Conservation (phyloP, 805 yeast species). For the Yarrowia phangngaensis region DNA sequence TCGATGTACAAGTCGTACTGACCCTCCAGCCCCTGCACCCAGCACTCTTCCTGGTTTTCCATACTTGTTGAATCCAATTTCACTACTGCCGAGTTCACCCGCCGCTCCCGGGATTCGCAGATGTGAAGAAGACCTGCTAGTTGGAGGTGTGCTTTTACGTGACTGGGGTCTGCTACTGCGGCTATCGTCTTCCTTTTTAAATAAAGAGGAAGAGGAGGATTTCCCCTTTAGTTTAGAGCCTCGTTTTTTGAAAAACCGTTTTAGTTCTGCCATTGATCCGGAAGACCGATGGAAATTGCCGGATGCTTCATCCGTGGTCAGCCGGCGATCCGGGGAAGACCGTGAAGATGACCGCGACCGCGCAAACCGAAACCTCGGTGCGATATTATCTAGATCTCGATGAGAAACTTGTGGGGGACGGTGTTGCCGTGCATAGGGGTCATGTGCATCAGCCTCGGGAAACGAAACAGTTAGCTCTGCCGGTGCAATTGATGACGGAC, state of each 20-base stretch:
- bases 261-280: slow-evolving; percentile 42
- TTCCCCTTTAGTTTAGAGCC: slow-evolving; percentile 29
- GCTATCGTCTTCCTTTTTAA: slow-evolving; percentile 18
- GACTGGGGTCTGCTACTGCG: slow-evolving; percentile 6
- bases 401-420: slow-evolving; percentile 33
- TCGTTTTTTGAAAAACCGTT: slow-evolving; percentile 44
- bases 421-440: slow-evolving; percentile 39
- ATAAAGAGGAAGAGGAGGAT: too few species aligned
- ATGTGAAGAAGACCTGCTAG: slow-evolving; percentile 10
- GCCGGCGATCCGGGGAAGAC: slow-evolving; percentile 15
- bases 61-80: slow-evolving; percentile 40
- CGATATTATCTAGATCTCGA: slow-evolving; percentile 35
- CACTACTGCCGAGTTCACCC: too few species aligned
- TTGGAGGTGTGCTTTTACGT: slow-evolving; percentile 2
- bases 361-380: slow-evolving; percentile 39
- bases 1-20: slow-evolving; percentile 70
- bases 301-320: slow-evolving; percentile 25
- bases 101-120: not conserved
- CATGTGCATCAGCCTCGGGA: slow-evolving; percentile 29
- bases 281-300: slow-evolving; percentile 29
- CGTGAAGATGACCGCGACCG: slow-evolving; percentile 12
- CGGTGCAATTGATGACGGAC: slow-evolving; percentile 5
- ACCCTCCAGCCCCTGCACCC: slow-evolving; percentile 96
- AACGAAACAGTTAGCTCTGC: not conserved
- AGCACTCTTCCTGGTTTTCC: slow-evolving; percentile 78